A percentile compares a stretch with the other conserved stretches of the same genome.
Evolutionary conservation across 441 rosid genomes (phyloP).

Genomic region (Euphorbia celastroides): DNA sequence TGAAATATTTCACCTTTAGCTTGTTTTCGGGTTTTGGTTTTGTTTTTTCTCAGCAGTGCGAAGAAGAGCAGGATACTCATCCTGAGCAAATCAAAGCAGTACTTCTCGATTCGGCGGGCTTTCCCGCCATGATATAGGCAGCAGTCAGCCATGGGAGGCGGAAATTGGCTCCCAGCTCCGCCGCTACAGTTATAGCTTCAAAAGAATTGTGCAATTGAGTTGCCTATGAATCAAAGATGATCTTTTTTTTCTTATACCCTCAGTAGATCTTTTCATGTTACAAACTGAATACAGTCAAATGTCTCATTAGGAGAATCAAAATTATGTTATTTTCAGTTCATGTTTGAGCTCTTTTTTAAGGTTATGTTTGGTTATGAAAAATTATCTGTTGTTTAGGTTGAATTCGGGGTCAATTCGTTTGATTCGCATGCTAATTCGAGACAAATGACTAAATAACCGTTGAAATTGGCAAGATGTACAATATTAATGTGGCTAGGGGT

Average conservation of each 20-base stretch:
- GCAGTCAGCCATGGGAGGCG: too few species aligned
- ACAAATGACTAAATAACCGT: too few species aligned
- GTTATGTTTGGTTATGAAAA: too few species aligned
- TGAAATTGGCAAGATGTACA: too few species aligned
- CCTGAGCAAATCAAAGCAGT: constrained; percentile 81
- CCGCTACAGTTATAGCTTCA: too few species aligned
- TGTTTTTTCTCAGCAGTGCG: constrained; percentile 43
- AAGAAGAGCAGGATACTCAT: constrained; percentile 51
- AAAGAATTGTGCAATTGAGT: not conserved
- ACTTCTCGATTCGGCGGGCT: constrained; percentile 76
- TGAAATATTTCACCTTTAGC: too few species aligned
- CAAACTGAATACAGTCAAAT: not conserved
- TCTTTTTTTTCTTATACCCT: constrained; percentile 5
- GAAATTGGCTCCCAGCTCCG: too few species aligned
- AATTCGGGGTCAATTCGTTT: too few species aligned
- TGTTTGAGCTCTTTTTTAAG: constrained; percentile 6
- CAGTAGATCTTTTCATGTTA: not conserved
- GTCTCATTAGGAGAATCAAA: constrained; percentile 6
- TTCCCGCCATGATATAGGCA: constrained; percentile 45
- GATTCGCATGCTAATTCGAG: too few species aligned
- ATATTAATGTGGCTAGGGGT: too few species aligned
- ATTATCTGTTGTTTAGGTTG: too few species aligned
- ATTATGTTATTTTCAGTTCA: constrained; percentile 3
- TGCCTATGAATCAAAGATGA: not conserved
- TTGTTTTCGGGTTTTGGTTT: too few species aligned